Evolutionary conservation across 2,329 filamentous ascomycete species (phyloP).

Genomic region (Fusarium sp.): DNA sequence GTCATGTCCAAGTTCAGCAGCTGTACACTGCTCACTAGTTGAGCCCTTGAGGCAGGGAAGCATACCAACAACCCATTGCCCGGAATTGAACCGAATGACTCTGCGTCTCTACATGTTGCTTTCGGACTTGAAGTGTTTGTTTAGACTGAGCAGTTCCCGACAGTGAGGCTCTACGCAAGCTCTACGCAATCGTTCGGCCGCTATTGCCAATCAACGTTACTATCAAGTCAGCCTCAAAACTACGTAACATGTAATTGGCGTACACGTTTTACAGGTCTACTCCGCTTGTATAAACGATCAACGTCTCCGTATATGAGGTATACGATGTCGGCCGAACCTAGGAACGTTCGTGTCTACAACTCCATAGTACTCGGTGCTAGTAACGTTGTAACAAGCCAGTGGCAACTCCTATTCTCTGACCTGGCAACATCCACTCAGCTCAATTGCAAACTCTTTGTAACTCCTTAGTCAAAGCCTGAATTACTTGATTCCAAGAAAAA

Average conservation of each 20-base stretch:
- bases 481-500: not conserved
- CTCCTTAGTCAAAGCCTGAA: not conserved
- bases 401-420: not conserved
- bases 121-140: accelerated
- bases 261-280: not conserved
- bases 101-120: accelerated
- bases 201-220: not conserved
- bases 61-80: not conserved
- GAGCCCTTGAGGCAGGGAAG: accelerated
- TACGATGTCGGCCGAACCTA: not conserved
- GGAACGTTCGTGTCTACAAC: not conserved
- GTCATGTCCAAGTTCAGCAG: too few relatives aligned
- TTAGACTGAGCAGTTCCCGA: accelerated
- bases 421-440: not conserved
- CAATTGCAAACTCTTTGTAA: not conserved
- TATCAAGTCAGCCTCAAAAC: not conserved
- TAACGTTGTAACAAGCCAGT: not conserved
- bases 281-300: not conserved
- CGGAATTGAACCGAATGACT: accelerated
- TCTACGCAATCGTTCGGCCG: not conserved
- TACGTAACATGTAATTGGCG: not conserved
- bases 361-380: not conserved
- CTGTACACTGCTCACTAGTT: accelerated
- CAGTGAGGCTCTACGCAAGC: not conserved
- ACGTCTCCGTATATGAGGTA: not conserved